Conservation (phyloP, 139 green algal species). For the Axilococcus clingmanii region DNA sequence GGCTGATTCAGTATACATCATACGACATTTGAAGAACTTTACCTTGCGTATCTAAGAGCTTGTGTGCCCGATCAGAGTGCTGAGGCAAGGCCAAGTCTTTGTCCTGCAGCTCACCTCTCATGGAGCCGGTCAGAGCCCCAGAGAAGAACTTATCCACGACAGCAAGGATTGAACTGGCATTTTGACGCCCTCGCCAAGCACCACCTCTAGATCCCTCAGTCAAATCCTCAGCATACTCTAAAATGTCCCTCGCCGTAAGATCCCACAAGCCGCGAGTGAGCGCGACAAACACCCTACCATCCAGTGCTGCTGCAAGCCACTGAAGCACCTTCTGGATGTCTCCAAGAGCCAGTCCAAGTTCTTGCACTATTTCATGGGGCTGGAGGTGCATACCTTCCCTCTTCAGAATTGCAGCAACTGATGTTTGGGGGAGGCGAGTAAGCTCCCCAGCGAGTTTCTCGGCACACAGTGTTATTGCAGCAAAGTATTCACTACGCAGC, state of each 20-base stretch:
- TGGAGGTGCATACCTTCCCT: slow-evolving; percentile 23
- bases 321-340: slow-evolving; percentile 29
- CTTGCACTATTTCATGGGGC: not conserved
- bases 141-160: slow-evolving; percentile 43
- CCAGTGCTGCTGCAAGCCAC: slow-evolving; percentile 29
- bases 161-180: slow-evolving; percentile 27
- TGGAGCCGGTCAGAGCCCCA: slow-evolving; percentile 23
- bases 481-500: slow-evolving; percentile 46
- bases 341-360: slow-evolving; percentile 27
- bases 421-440: slow-evolving; percentile 5
- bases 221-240: slow-evolving; percentile 42
- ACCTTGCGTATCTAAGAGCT: slow-evolving; percentile 40
- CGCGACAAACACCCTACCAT: slow-evolving; percentile 42
- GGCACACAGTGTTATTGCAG: slow-evolving; percentile 31
- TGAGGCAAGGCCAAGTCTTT: slow-evolving; percentile 42
- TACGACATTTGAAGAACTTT: slow-evolving; percentile 30
- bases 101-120: slow-evolving; percentile 38
- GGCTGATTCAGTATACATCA: slow-evolving; percentile 30
- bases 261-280: slow-evolving; percentile 47
- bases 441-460: slow-evolving; percentile 30
- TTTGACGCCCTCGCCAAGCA: slow-evolving; percentile 45
- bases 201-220: slow-evolving; percentile 19
- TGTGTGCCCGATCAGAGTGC: slow-evolving; percentile 37
- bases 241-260: slow-evolving; percentile 37
- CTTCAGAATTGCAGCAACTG: slow-evolving; percentile 24